Evolutionary conservation across 495 filamentous ascomycete species (phyloP), one percentile per base, ranked within the genome.

Genomic region (Recurvomyces mirabilis): DNA sequence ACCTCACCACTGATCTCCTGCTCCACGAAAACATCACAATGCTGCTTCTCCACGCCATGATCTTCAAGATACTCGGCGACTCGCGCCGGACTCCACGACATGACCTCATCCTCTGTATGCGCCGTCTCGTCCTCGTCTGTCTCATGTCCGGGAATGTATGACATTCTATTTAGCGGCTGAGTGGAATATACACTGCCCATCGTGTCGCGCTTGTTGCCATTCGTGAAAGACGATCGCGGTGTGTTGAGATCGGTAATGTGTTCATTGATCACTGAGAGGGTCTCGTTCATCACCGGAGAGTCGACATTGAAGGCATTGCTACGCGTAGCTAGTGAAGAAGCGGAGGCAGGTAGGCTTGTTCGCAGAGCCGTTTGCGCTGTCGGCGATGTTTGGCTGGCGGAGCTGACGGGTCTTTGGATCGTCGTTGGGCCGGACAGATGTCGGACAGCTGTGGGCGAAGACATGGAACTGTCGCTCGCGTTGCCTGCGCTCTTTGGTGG

Each of bases 1-100:
- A 95, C 87, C 49, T 95, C 86, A 26, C 93, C 93, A 11, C 82
- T 78, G 43, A 99, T 94, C 61, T 99, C 93, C 65, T 99, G 87
- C 53, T 95, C 87, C 52, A 81, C 72, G 54, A 99, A 99, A 9
- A 95, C 81, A 32, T 89, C 81, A 60, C 93, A 96, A 49, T 94
- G 88, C 40, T 72, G 74, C 31, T 74, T 70, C 53, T 95, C 87
- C 15, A 96, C 79, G 13, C 84, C 87, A 10, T 75, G 61, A 18
- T 78, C 78, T 47, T 87, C 86, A 51, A 96, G 66, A 55, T 89
- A 86, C 45, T 87, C 81, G 17, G 88, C 82, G 6, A 95, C 88
- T 41, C 89, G 74, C 30, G 71, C 65, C 0, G 85, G 77, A 19
- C 67, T 73, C 93, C 93, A 99, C 14, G 45, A 26, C 21, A 57